Evolutionary conservation across 345 rosid genomes (phyloP), one percentile per base, ranked within the genome.

Genomic region (Citrus reticulata): DNA sequence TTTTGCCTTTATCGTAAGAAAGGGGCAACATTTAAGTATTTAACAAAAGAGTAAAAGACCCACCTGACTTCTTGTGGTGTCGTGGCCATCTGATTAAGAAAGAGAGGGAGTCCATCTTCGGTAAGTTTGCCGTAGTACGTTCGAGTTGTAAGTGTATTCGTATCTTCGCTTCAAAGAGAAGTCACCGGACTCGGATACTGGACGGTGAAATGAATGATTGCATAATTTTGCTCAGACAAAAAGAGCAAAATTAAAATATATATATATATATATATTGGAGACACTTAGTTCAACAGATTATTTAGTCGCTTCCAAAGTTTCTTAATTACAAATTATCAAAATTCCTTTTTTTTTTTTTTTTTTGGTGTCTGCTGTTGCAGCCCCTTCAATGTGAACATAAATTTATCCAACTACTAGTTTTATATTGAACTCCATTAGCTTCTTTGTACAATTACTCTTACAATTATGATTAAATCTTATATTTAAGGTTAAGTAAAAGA

Each of bases 111-210:
- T 25, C 27, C 29, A 4, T 59, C 1, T 9, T 6, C 54, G 7
- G 4, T 35, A 64, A 30, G 24, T 68, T 68, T 13, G 51, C 59
- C 58, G 57, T 59, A 49, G 25, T 16, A 25, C 68, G n/a, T 2
- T 37, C 19, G 40, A 32, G 49, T 10, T 27, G 51, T 13, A 13
- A 13, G 51, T 40, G 68, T 8, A 65, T 24, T 20, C 6, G 66
- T 79, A 62, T 70, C 87, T 82, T 86, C 29, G 46, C 81, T 80
- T 82, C 35, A 16, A 86, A 86, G 85, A 72, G 72, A 81, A 81
- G 82, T 72, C 32, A 70, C 8, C 59, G 1, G 27, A 19, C 29
- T 46, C 57, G 5, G 32, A 51, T 51, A 16, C 37, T 34, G 75
- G 76, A 27, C 57, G 68, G 67, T 68, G 65, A 37, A 69, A 79